Conservation (phyloP, 805 yeast genomes). For the Kuraishia floccosa region DNA sequence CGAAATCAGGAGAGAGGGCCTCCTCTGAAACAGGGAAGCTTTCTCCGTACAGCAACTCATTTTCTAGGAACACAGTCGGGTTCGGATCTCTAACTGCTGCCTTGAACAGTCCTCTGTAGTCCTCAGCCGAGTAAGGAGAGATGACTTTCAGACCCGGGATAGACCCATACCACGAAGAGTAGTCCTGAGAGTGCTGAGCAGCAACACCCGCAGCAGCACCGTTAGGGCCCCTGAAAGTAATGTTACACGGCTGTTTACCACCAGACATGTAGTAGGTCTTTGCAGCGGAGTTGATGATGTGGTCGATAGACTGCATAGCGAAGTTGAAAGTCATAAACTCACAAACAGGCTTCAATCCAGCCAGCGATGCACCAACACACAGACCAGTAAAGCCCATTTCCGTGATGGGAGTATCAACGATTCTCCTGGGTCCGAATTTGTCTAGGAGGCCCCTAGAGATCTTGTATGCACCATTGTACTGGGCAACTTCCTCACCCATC, state of each 20-base stretch:
- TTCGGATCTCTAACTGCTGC: constrained; percentile 98
- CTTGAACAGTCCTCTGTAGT: constrained; percentile 89
- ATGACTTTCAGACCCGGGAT: constrained; percentile 97
- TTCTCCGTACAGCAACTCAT: constrained; percentile 92
- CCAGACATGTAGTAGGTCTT: constrained; percentile 99
- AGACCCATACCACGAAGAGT: constrained; percentile 94
- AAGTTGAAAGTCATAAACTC: constrained; percentile 99
- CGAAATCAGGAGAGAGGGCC: constrained; percentile 78
- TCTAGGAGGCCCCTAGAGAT: constrained; percentile 92
- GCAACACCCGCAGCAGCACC: constrained; percentile 99
- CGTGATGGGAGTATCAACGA: constrained; percentile 94
- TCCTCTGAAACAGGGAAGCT: constrained; percentile 84
- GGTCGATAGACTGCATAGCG: constrained; percentile 99
- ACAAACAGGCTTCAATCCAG: constrained; percentile 91
- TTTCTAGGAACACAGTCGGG: constrained; percentile 92
- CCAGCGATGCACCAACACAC: constrained; percentile 92
- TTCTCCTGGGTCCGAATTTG: constrained; percentile 88
- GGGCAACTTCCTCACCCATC: constrained; percentile 99
- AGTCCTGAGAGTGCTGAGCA: constrained; percentile 99
- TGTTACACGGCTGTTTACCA: constrained; percentile 95
- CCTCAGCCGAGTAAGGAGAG: constrained; percentile 93
- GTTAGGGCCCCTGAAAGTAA: constrained; percentile 98
- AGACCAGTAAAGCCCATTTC: constrained; percentile 98
- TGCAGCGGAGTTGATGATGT: constrained; percentile 96
- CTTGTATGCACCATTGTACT: constrained; percentile 98